Conservation (phyloP, 805 yeast species). For the Starmerella khaoyaiensis region DNA sequence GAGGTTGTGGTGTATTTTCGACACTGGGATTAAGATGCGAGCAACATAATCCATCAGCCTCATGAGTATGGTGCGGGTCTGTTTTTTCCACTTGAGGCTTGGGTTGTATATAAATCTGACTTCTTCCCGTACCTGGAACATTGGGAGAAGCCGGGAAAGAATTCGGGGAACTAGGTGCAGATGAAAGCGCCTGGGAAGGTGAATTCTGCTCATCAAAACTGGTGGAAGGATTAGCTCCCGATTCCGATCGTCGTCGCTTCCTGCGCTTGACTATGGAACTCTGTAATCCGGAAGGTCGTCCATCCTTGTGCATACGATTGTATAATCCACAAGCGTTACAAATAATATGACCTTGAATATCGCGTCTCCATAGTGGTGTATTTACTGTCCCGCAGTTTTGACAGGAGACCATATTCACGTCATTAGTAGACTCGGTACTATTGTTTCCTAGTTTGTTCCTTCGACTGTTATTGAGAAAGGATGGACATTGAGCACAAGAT, state of each 20-base stretch:
- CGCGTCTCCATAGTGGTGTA: constrained; percentile 79
- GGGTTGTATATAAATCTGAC: too few relatives aligned
- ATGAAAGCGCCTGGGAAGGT: too few relatives aligned
- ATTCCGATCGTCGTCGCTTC: constrained; percentile 40
- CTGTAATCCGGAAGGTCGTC: constrained; percentile 66
- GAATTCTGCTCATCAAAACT: too few relatives aligned
- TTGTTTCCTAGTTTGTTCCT: constrained; percentile 11
- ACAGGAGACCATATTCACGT: constrained; percentile 46
- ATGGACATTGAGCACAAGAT: constrained; percentile 75
- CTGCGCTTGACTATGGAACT: constrained; percentile 62
- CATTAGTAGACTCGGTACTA: neutral
- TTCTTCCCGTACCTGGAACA: too few relatives aligned
- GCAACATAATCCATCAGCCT: constrained; percentile 4
- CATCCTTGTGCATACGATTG: constrained; percentile 59
- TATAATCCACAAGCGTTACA: constrained; percentile 81
- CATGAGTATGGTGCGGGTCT: too few relatives aligned
- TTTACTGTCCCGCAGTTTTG: constrained; percentile 74
- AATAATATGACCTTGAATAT: constrained; percentile 66
- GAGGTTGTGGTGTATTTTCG: neutral
- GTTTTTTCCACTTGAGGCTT: too few relatives aligned
- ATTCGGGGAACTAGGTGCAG: too few relatives aligned
- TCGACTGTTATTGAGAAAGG: constrained; percentile 50
- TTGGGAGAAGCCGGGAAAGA: too few relatives aligned
- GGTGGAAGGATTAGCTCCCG: too few relatives aligned
- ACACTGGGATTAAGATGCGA: constrained; percentile 3